phyloP scores from a whole-genome alignment of 2,329 filamentous ascomycete genomes.

The Botryotinia globosa region DNA sequence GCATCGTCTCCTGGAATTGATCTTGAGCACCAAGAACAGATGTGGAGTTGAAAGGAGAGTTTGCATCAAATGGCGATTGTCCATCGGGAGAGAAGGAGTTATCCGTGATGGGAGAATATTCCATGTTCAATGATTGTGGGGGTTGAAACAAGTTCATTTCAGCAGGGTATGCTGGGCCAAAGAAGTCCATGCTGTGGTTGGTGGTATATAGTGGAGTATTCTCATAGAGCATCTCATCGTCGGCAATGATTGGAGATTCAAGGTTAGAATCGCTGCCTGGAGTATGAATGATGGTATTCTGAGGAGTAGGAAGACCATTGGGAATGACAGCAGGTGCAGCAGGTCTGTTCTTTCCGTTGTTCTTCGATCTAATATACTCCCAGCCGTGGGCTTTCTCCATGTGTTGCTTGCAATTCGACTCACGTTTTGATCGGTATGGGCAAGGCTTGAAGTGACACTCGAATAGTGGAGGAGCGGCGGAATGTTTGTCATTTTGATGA shows the following conservation, averaged over 20 bases:
- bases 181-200: conserved; percentile 18
- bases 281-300: conserved; percentile 55
- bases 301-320: conserved; percentile 54
- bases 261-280: conserved; percentile 50
- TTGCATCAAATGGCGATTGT: conserved; percentile 41
- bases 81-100: conserved; percentile 29
- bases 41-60: conserved; percentile 33
- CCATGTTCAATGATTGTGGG: conserved; percentile 29
- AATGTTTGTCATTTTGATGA: conserved; percentile 96
- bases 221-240: conserved; percentile 28
- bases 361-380: conserved; percentile 89
- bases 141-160: conserved; percentile 32
- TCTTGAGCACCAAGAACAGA: conserved; percentile 46
- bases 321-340: conserved; percentile 41
- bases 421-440: conserved; percentile 90
- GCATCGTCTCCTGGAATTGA: conserved; percentile 53
- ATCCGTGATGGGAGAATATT: conserved; percentile 36
- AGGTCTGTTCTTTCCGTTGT: conserved; percentile 55
- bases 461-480: conserved; percentile 72
- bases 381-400: conserved; percentile 97
- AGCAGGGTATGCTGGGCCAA: conserved; percentile 11
- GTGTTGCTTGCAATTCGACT: conserved; percentile 97
- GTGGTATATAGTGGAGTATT: conserved; percentile 28
- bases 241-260: conserved; percentile 34
- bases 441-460: conserved; percentile 81